phyloP scores from a whole-genome alignment of 768 basidiomycete species.

The Boletus huronensis region DNA sequence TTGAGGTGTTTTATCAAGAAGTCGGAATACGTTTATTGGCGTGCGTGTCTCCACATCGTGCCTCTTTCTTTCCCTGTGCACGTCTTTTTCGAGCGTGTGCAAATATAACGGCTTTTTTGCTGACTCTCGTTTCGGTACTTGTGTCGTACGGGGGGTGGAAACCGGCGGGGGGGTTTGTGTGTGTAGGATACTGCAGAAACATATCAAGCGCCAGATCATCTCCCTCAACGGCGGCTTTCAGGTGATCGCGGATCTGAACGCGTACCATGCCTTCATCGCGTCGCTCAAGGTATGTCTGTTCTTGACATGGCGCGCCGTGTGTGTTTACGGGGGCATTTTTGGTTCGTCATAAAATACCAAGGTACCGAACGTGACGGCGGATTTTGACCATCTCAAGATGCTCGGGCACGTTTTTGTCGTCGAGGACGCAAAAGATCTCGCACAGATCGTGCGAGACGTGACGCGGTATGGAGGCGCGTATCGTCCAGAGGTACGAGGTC shows the following conservation, averaged over 20 bases:
- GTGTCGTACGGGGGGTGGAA: neutral
- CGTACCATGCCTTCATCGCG: slow-evolving; percentile 85
- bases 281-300: slow-evolving; percentile 68
- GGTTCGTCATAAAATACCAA: slow-evolving; percentile 19
- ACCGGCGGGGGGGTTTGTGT: no score
- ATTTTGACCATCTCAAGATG: slow-evolving; percentile 96
- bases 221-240: slow-evolving; percentile 93
- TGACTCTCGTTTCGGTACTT: neutral
- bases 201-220: slow-evolving; percentile 96
- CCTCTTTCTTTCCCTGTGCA: neutral
- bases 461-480: slow-evolving; percentile 94
- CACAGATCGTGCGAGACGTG: slow-evolving; percentile 93
- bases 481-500: slow-evolving; percentile 72
- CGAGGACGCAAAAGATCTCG: slow-evolving; percentile 92
- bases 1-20: slow-evolving; percentile 98
- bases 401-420: slow-evolving; percentile 95
- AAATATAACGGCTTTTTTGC: neutral
- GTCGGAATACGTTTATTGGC: slow-evolving; percentile 85
- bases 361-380: slow-evolving; percentile 77
- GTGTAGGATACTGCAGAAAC: slow-evolving; percentile 76
- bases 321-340: neutral
- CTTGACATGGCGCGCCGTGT: neutral
- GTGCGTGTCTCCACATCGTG: slow-evolving; percentile 42
- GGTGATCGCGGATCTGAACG: slow-evolving; percentile 93
- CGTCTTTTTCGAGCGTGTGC: no score